Evolutionary conservation across 345 rosid species (phyloP), one percentile per base, ranked within the genome.

Genomic region (Populus deltoides): DNA sequence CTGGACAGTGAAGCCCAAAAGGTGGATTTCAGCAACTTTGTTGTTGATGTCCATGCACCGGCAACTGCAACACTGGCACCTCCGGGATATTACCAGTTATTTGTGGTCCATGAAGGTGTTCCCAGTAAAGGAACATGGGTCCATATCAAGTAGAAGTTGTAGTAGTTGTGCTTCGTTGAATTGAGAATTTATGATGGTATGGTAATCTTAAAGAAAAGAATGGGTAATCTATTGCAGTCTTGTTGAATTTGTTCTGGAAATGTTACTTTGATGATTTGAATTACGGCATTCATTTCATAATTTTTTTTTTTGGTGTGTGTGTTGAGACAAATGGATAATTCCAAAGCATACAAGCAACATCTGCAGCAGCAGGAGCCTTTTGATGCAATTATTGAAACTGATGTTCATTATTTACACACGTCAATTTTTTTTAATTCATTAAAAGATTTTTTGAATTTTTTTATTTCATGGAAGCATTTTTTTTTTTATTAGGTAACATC

Each of bases 51-150:
- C 0, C 62, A 27, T 71, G 80, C 88, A 0, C 89, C 89, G 10
- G 85, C 75, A 22, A 72, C 79, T 17, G 81, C 82, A 3, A 66
- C 38, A 13, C 57, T 88, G 33, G 89, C 89, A 15, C 91, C 89
- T 6, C 81, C 87, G 0, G 86, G 91, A 8, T 80, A 75, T 61
- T 86, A 88, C 66, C 81, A 81, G 57, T 27, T 86, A 55, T 86
- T 80, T 69, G 77, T 85, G 17, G 88, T 83, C 59, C 68, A 83
- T 66, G 71, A 78, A 49, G 86, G 86, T 11, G 78, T 85, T 11
- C 90, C 89, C 0, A 88, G 89, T 45, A 78, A 76, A 2, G 88
- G 80, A 8, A 29, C 10, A 6, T 88, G 90, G 90, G 77, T 80
- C 77, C 86, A 74, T 41, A 66, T 88, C 38, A 67, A 53, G 62